A percentile compares a stretch with the other conserved stretches of the same genome.
These are phyloP conservation scores for Candida sithepensis DNA, from an alignment of 805 yeast species.

Conservation along the genomic window DNA sequence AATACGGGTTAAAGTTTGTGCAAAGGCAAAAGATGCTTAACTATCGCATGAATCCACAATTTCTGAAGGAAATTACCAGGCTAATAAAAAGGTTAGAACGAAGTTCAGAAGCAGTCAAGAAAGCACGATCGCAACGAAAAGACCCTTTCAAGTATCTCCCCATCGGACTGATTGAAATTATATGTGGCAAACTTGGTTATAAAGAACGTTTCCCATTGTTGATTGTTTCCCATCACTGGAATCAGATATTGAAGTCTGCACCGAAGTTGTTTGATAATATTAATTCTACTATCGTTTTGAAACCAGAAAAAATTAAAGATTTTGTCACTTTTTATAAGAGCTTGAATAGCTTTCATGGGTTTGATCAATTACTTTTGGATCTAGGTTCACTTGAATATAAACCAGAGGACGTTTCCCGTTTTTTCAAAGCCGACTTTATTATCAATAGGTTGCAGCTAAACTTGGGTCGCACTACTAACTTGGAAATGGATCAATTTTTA, in stretches of 20 bases:
- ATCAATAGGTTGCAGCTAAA: constrained; percentile 16
- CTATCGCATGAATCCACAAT: constrained; percentile 28
- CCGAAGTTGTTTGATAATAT: constrained; percentile 12
- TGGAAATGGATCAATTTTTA: too few relatives aligned
- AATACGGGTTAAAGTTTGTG: constrained; percentile 34
- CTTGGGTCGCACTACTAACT: constrained; percentile 6
- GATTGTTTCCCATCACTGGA: constrained; percentile 19
- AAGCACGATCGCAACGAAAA: background rate
- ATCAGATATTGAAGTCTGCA: constrained; percentile 4
- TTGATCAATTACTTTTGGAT: too few relatives aligned
- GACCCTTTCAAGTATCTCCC: constrained; percentile 27
- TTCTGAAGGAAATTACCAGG: constrained; percentile 27
- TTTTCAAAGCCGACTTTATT: constrained; percentile 5
- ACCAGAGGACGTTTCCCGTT: background rate
- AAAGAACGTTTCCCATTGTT: constrained; percentile 11
- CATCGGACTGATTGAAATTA: constrained; percentile 15
- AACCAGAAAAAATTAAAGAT: constrained; percentile 6
- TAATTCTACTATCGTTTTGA: too few relatives aligned
- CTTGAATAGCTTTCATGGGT: constrained; percentile 5
- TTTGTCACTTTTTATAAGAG: constrained; percentile 12
- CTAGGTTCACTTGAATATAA: too few relatives aligned
- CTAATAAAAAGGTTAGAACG: background rate
- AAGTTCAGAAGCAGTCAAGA: constrained; percentile 2
- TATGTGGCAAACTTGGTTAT: constrained; percentile 16
- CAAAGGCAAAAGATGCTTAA: constrained; percentile 23